Conservation (phyloP, 2,329 filamentous ascomycete genomes). For the Alternaria sp. region DNA sequence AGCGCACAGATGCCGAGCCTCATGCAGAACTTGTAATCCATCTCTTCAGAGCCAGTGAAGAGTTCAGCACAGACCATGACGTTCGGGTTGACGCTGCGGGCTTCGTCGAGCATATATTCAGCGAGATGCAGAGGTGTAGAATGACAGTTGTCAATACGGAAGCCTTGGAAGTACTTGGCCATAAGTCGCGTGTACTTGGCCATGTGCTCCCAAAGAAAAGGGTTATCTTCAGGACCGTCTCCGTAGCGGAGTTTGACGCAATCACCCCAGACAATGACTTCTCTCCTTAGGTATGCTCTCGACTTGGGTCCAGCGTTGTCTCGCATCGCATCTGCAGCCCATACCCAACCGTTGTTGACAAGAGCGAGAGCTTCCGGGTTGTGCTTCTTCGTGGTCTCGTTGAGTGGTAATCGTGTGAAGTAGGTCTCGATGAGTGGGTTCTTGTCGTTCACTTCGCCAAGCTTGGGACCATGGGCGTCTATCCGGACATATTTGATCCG, state of each 20-base stretch:
- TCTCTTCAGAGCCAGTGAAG: slow-evolving; percentile 94
- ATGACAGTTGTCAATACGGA: slow-evolving; percentile 98
- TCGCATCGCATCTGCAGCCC: slow-evolving; percentile 92
- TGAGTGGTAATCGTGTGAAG: slow-evolving; percentile 86
- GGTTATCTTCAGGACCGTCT: slow-evolving; percentile 79
- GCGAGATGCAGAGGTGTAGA: slow-evolving; percentile 95
- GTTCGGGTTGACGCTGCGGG: slow-evolving; percentile 85
- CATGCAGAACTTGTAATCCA: slow-evolving; percentile 95
- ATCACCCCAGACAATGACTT: slow-evolving; percentile 98
- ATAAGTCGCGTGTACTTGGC: slow-evolving; percentile 88
- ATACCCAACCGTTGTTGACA: slow-evolving; percentile 98
- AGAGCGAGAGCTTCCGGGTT: slow-evolving; percentile 79
- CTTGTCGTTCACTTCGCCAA: slow-evolving; percentile 77
- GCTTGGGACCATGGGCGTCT: slow-evolving; percentile 89
- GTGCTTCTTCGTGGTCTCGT: slow-evolving; percentile 79
- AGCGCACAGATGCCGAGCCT: slow-evolving; percentile 88
- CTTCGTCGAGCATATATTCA: slow-evolving; percentile 92
- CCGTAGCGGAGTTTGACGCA: slow-evolving; percentile 98
- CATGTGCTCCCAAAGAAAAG: slow-evolving; percentile 96
- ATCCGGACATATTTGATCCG: slow-evolving; percentile 93
- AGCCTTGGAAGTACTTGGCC: slow-evolving; percentile 93
- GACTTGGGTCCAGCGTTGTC: slow-evolving; percentile 93
- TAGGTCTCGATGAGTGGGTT: slow-evolving; percentile 92
- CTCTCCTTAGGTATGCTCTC: slow-evolving; percentile 89
- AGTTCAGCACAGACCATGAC: slow-evolving; percentile 93